Evolutionary conservation across 257 asterid genomes (phyloP), one percentile per base, ranked within the genome.

Genomic region (Ajuga chamaepitys): DNA sequence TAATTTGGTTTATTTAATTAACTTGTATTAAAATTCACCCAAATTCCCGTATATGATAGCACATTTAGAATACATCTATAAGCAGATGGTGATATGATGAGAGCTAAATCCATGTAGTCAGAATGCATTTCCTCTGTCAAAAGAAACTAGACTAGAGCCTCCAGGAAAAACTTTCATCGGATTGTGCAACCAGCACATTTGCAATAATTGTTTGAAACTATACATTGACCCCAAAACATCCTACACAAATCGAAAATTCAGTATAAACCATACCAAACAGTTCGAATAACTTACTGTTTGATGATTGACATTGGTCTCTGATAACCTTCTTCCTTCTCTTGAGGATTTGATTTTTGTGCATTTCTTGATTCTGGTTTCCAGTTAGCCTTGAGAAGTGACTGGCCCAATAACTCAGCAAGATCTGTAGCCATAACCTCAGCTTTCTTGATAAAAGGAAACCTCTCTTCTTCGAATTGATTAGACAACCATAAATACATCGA

Each of bases 401-500:
- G 84, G 10, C 91, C 97, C 67, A 89, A 68, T 68, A 93, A 81
- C 75, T 93, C 78, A 30, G 91, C 96, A 74, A 93, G 84, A 70
- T 82, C 88, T 5, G 83, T 80, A 35, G 97, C 91, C 97, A 93
- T 93, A 10, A 80, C 70, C 83, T 89, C 96, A 8, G 88, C 98
- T 80, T 80, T 92, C 77, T 87, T 73, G 41, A 72, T 75, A 77
- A 54, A 89, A 4, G 98, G 98, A 76, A 93, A 93, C 18, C 73
- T 79, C 5, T 30, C 37, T 8, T 30, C 48, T 89, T 94, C 72
- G 7, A 30, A 30, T 64, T 93, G 99, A 71, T 93, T 85, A 24
- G 96, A 86, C 80, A 89, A 73, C 99, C 99, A 93, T 54, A 89
- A 69, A 77, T 93, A 93, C 96, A 88, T 87, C 1, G 99, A 85